phyloP scores from a whole-genome alignment of 2,329 filamentous ascomycete species.

The Ascochyta lentis region DNA sequence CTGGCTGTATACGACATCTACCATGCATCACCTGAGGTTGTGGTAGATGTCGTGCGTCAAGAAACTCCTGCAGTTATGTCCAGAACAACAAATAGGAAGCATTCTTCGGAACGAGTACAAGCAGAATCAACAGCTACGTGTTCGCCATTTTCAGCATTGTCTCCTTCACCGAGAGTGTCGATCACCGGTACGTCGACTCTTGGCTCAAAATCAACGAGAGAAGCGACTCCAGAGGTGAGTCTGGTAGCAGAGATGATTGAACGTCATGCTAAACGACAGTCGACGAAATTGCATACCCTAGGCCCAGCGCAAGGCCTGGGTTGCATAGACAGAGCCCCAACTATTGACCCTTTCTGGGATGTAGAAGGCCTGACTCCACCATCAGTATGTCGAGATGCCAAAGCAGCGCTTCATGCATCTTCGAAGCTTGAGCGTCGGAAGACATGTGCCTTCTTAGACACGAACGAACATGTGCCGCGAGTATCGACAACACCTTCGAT shows the following conservation, averaged over 20 bases:
- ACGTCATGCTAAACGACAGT: no score
- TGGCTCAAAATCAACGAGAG: neutral
- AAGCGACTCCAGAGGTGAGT: neutral
- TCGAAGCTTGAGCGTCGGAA: neutral
- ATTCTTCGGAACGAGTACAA: neutral
- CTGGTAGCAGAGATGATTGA: neutral
- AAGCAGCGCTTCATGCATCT: neutral
- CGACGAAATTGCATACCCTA: no score
- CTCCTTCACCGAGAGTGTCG: neutral
- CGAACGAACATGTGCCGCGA: conserved; percentile 8
- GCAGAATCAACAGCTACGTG: neutral
- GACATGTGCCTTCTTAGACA: neutral
- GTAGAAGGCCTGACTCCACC: no score
- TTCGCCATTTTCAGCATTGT: neutral
- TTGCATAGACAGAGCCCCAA: no score
- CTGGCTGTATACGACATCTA: neutral
- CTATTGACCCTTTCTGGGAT: no score
- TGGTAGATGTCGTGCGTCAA: neutral
- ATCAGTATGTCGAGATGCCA: neutral
- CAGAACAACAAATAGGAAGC: neutral
- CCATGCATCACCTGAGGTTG: neutral
- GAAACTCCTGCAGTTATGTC: neutral
- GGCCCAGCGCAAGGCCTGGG: no score
- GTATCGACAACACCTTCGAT: neutral
- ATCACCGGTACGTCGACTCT: neutral